Percentiles rank a stretch among this genome's conserved stretches.
These are phyloP conservation scores for Aspergillus udagawae DNA, from an alignment of 2,329 filamentous ascomycete genomes.

Conservation along the genomic window DNA sequence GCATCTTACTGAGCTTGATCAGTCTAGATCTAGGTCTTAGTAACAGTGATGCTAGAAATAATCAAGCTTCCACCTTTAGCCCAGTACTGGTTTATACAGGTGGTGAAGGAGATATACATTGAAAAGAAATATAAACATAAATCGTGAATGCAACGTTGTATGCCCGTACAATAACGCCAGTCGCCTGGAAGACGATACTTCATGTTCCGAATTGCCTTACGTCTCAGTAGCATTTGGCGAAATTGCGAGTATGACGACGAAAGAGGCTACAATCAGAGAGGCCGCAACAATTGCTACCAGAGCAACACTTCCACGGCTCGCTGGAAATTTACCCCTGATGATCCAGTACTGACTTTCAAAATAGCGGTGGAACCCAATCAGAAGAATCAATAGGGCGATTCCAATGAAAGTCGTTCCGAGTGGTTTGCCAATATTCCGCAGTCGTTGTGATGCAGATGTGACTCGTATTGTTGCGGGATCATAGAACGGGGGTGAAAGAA, in stretches of 20 bases:
- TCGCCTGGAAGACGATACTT: background rate
- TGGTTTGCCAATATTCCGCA: slow-evolving; percentile 55
- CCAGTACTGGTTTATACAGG: background rate
- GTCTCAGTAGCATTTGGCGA: slow-evolving; percentile 40
- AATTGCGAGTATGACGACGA: slow-evolving; percentile 58
- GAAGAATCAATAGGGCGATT: slow-evolving; percentile 56
- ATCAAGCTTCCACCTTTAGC: background rate
- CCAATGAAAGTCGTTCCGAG: slow-evolving; percentile 63
- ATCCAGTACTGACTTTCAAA: slow-evolving; percentile 67
- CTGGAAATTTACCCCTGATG: slow-evolving; percentile 62
- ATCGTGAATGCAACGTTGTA: background rate
- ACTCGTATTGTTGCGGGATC: slow-evolving; percentile 15
- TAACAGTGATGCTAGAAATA: background rate
- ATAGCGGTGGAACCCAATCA: slow-evolving; percentile 62
- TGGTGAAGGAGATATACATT: background rate
- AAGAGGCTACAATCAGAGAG: slow-evolving; percentile 54
- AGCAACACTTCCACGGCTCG: slow-evolving; percentile 58
- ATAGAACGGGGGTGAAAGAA: slow-evolving; percentile 18
- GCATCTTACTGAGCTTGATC: background rate
- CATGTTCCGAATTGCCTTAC: slow-evolving; percentile 9
- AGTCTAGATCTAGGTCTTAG: background rate
- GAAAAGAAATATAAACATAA: background rate
- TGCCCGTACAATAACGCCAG: background rate
- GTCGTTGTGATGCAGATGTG: slow-evolving; percentile 16
- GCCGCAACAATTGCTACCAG: slow-evolving; percentile 54